Percentiles rank a stretch among this genome's conserved stretches.
phyloP scores from a whole-genome alignment of 2,329 filamentous ascomycete species.

The Penicillium italicum region DNA sequence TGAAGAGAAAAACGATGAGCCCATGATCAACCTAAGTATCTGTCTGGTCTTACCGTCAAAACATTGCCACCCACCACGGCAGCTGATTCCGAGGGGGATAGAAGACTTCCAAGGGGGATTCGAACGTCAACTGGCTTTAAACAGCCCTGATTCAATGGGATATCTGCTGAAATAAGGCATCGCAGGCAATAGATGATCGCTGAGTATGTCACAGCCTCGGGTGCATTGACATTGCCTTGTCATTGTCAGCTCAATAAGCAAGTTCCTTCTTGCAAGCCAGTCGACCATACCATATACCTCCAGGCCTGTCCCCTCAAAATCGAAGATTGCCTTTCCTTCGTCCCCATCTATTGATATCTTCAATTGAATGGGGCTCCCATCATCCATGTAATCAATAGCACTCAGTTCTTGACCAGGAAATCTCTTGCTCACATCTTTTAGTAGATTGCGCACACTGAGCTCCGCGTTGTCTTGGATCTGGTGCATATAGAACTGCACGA shows the following conservation, averaged over 20 bases:
- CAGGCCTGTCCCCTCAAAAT: slow-evolving; percentile 72
- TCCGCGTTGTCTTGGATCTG: slow-evolving; percentile 76
- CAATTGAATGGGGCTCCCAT: slow-evolving; percentile 72
- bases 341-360: slow-evolving; percentile 65
- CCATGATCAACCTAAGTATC: neutral
- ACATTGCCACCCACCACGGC: slow-evolving; percentile 78
- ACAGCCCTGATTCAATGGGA: slow-evolving; percentile 79
- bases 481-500: slow-evolving; percentile 75
- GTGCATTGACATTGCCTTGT: slow-evolving; percentile 69
- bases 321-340: slow-evolving; percentile 69
- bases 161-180: slow-evolving; percentile 70
- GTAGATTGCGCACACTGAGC: slow-evolving; percentile 63
- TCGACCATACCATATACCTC: slow-evolving; percentile 51
- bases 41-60: slow-evolving; percentile 60
- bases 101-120: slow-evolving; percentile 67
- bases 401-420: slow-evolving; percentile 61
- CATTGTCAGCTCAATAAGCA: neutral
- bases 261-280: neutral
- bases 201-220: slow-evolving; percentile 71
- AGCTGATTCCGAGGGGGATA: slow-evolving; percentile 67
- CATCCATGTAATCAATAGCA: slow-evolving; percentile 77
- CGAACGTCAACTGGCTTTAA: slow-evolving; percentile 67
- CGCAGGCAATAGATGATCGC: slow-evolving; percentile 80
- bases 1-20: neutral
- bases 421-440: slow-evolving; percentile 63